Base-by-base conservation (phyloP, 2,329 filamentous ascomycete species). In the Fusarium sp. region DNA sequence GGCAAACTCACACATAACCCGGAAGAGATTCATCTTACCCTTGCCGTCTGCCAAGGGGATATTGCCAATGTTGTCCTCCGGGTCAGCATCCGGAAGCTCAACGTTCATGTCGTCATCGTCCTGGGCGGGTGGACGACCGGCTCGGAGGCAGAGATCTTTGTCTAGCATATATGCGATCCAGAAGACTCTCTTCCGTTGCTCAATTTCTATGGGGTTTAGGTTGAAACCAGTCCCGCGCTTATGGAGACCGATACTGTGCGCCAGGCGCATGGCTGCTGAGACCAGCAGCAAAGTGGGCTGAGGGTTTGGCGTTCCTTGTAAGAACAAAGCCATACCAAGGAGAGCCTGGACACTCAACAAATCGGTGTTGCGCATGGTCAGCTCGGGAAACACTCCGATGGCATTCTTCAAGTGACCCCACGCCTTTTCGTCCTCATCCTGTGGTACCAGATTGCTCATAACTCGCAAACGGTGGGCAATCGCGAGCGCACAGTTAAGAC, bases 391-490 rank as follows among this genome's bases (percentile, higher is more conserved):
- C 48, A 98, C 94, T 24, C 93, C 94, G 90, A 98, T 93, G 22
- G 96, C 95, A 80, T 99, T 99, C 85, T 99, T 98, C 77, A 99
- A 85, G 80, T 98, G 97, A 5, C 92, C 92, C 95, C 96, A 98
- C 1, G 95, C 95, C 81, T 97, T 97, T 60, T 95, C 91, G 76
- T 98, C 96, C 80, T 98, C 96, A 72, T 97, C 95, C 72, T 93
- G 90, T 3, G 95, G 92, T 1, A 97, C 94, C 14, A 98, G 86
- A 78, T 98, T 96, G 85, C 94, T 97, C 95, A 98, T 98, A 28
- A 98, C 94, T 17, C 96, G 92, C 78, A 99, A 86, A 45, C 96
- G 90, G 80, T 98, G 94, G 10, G 96, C 93, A 75, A 98, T 97
- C n/a, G 96, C 96, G 63, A 99, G 85, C 3, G 93, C 94, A 67